Conservation (phyloP, 2,329 filamentous ascomycete species). For the Aureobasidium sp. region DNA sequence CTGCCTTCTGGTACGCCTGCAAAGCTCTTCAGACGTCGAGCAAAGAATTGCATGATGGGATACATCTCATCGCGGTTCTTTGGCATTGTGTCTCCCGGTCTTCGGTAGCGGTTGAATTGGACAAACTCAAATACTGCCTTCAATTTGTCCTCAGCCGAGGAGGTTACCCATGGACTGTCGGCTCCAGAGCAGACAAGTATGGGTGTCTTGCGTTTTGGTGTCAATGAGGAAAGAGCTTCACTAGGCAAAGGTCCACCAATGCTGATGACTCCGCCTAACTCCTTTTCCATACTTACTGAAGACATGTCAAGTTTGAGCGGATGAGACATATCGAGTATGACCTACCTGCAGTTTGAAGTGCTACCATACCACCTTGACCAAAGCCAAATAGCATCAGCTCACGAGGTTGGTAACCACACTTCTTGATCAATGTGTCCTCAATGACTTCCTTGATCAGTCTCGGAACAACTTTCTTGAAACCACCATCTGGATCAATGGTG, state of each 20-base stretch:
- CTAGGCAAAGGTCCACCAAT: conserved; percentile 56
- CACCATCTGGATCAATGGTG: conserved; percentile 48
- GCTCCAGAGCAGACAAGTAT: conserved; percentile 55
- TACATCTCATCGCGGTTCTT: conserved; percentile 74
- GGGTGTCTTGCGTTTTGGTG: conserved; percentile 54
- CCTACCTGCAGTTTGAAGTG: conserved; percentile 38
- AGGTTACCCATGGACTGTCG: conserved; percentile 45
- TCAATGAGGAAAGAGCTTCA: conserved; percentile 34
- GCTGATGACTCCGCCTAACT: conserved; percentile 54
- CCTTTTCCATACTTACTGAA: conserved; percentile 22
- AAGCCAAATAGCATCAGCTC: conserved; percentile 51
- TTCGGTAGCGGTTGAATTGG: conserved; percentile 61
- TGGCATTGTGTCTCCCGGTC: conserved; percentile 75
- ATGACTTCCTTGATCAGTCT: conserved; percentile 41
- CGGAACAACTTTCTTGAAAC: conserved; percentile 40
- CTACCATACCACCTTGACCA: conserved; percentile 53
- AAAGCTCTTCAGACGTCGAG: conserved; percentile 53
- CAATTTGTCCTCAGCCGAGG: conserved; percentile 56
- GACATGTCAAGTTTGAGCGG: background rate
- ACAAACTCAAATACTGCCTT: conserved; percentile 50
- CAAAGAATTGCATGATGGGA: conserved; percentile 81
- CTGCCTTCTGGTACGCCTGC: conserved; percentile 48
- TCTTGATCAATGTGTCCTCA: conserved; percentile 38
- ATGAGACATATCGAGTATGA: conserved; percentile 16
- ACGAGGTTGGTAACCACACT: conserved; percentile 44